These are phyloP conservation scores for Thraustotheca clavata DNA, from an alignment of 352 stramenopile genomes.

Conservation along the genomic window DNA sequence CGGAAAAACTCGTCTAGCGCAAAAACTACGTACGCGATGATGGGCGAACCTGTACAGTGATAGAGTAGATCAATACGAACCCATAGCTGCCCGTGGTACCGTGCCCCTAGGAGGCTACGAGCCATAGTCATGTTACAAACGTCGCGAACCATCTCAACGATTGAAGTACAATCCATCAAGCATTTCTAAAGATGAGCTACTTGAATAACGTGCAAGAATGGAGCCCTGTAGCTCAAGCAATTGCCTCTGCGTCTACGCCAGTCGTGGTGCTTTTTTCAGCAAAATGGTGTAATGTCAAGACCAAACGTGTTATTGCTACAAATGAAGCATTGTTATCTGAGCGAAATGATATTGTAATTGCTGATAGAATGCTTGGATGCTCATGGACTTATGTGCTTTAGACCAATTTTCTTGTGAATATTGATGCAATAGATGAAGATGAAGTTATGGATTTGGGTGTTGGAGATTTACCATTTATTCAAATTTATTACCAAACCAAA, in stretches of 20 bases:
- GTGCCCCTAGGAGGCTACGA: too few species aligned
- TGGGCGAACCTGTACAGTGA: too few species aligned
- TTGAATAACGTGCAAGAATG: not conserved
- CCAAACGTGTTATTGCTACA: slow-evolving; percentile 39
- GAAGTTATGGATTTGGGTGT: slow-evolving; percentile 28
- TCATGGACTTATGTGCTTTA: not conserved
- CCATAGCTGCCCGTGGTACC: too few species aligned
- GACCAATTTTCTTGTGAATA: slow-evolving; percentile 29
- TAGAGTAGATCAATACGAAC: too few species aligned
- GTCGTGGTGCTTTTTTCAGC: slow-evolving; percentile 32
- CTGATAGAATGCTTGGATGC: not conserved
- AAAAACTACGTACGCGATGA: too few species aligned
- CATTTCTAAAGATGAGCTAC: not conserved
- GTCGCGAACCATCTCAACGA: too few species aligned
- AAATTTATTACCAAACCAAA: slow-evolving; percentile 31
- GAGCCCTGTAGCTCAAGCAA: not conserved
- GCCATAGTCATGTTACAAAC: too few species aligned
- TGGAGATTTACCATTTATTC: slow-evolving; percentile 5
- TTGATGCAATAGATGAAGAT: slow-evolving; percentile 40
- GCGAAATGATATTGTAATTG: slow-evolving; percentile 48
- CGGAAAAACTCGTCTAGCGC: too few species aligned
- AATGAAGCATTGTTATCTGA: slow-evolving; percentile 53
- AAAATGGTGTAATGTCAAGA: slow-evolving; percentile 30
- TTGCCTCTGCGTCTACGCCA: slow-evolving; percentile 11
- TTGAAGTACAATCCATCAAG: too few species aligned